Evolutionary conservation across 2,329 filamentous ascomycete species (phyloP), one percentile per base, ranked within the genome.

Genomic region (Neurospora crassa): DNA sequence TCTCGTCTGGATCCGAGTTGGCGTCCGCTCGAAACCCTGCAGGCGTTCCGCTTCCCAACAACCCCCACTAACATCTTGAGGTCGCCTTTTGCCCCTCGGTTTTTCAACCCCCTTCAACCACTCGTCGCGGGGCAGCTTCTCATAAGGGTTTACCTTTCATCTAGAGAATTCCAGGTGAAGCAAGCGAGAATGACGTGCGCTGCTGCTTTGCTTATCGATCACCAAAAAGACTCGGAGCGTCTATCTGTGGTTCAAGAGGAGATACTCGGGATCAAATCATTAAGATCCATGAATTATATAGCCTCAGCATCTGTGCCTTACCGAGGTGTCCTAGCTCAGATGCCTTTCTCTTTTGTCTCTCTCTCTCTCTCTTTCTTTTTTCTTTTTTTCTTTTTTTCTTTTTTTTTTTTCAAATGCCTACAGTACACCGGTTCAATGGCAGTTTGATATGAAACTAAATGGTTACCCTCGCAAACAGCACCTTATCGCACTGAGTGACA

Each of bases 281-380:
- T 29, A 5, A 53, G 45, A 53, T 14, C 20, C 45, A 53, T 53
- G 20, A 6, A 53, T 53, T 29, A 53, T 53, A 20, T 14, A 53
- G 8, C 70, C 86, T 93, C 80, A 74, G 72, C 63, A 74, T 94
- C 72, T 92, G 90, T 40, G 85, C 86, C 77, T 81, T 29, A 81
- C 83, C 3, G 85, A 87, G 41, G 80, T 88, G 75, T 86, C 86
- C 0, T 84, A 84, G 68, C 84, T 43, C 47, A 29, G 24, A 29
- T 29, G 47, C 5, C 5, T 7, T 53, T 53, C 0, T 24, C 8
- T 8, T 1, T 37, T n/a, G n/a, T n/a, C n/a, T n/a, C n/a, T n/a
- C n/a, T n/a, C n/a, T n/a, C n/a, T n/a, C n/a, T n/a, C n/a, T n/a
- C n/a, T n/a, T n/a, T n/a, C 12, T 20, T 7, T 37, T 37, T 7